Conservation (phyloP, 768 basidiomycete genomes). For the Rhizopogon vesiculosus region DNA sequence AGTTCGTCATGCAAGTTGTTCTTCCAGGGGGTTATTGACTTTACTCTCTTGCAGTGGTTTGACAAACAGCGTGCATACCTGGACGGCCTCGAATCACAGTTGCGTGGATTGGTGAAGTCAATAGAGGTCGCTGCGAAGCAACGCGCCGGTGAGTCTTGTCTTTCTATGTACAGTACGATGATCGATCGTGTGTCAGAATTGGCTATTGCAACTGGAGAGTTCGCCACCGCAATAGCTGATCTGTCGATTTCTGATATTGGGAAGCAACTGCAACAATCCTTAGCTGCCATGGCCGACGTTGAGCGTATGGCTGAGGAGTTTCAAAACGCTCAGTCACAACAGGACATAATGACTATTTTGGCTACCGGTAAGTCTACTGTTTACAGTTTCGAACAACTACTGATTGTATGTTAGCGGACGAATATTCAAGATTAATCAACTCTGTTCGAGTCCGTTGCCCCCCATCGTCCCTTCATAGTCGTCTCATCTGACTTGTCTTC, state of each 20-base stretch:
- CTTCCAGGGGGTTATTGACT: not conserved
- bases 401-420: slow-evolving; percentile 52
- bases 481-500: not conserved
- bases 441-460: slow-evolving; percentile 68
- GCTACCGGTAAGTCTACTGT: slow-evolving; percentile 49
- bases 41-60: slow-evolving; percentile 69
- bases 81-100: slow-evolving; percentile 85
- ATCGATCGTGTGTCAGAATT: slow-evolving; percentile 45
- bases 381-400: not conserved
- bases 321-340: slow-evolving; percentile 70
- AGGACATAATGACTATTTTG: slow-evolving; percentile 79
- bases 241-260: slow-evolving; percentile 75
- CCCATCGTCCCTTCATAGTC: not conserved
- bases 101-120: slow-evolving; percentile 81
- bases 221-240: slow-evolving; percentile 65
- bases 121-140: slow-evolving; percentile 85
- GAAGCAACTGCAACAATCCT: slow-evolving; percentile 62
- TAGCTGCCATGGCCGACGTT: slow-evolving; percentile 70
- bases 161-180: not conserved
- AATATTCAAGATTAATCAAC: slow-evolving; percentile 88
- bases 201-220: slow-evolving; percentile 68
- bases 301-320: slow-evolving; percentile 70
- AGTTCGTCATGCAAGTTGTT: slow-evolving; percentile 31
- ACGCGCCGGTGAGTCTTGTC: slow-evolving; percentile 52
- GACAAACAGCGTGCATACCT: slow-evolving; percentile 82